These are phyloP conservation scores for Ogataea paraovalis DNA, from an alignment of 805 yeast genomes.

Conservation along the genomic window DNA sequence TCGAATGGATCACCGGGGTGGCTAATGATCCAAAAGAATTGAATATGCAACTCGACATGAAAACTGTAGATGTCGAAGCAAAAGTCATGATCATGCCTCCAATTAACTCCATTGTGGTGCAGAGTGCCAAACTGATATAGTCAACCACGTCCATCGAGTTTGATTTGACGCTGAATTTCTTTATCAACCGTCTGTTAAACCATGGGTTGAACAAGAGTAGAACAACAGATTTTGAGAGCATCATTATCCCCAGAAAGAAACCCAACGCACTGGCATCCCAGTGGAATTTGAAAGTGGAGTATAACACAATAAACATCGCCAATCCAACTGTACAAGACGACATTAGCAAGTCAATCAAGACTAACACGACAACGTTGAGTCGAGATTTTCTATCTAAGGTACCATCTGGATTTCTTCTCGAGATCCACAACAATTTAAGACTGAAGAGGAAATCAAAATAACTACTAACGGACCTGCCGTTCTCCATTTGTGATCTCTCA, in stretches of 20 bases:
- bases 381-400: conserved; percentile 34
- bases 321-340: conserved; percentile 38
- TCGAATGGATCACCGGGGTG: conserved; percentile 55
- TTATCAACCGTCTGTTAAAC: conserved; percentile 35
- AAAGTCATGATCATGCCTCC: conserved; percentile 35
- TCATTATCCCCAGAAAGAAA: conserved; percentile 47
- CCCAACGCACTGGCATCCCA: conserved; percentile 58
- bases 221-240: conserved; percentile 45
- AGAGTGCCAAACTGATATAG: conserved; percentile 21
- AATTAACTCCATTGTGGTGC: conserved; percentile 36
- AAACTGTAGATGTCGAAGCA: conserved; percentile 27
- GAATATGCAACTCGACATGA: conserved; percentile 34
- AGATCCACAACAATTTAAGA: conserved; percentile 50
- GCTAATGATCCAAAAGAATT: conserved; percentile 46
- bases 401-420: conserved; percentile 32
- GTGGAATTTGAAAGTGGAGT: conserved; percentile 46
- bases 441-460: conserved; percentile 39
- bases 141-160: conserved; percentile 47
- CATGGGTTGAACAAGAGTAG: conserved; percentile 52
- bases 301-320: conserved; percentile 43
- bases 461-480: neutral
- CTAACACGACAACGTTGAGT: conserved; percentile 44
- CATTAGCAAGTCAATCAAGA: conserved; percentile 42
- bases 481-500: neutral
- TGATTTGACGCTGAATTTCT: conserved; percentile 32